Evolutionary conservation across 179 eudicot genomes (phyloP).

Genomic region (Gypsophila paniculata): DNA sequence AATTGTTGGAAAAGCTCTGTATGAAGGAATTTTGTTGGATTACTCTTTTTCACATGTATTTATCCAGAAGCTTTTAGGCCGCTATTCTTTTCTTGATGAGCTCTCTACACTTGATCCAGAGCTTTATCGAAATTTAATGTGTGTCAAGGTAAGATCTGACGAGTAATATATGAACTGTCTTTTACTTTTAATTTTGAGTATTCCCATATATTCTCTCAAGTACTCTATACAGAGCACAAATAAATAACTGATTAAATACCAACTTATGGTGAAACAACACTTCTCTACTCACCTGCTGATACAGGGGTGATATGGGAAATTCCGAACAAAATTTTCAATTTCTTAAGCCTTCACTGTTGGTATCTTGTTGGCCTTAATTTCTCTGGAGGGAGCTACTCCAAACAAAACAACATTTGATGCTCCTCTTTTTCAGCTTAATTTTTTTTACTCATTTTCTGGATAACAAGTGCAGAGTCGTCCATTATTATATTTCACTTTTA

Average conservation of each 20-base stretch:
- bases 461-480: background rate
- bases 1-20: conserved; percentile 94
- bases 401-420: background rate
- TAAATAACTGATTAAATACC: background rate
- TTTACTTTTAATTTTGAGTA: background rate
- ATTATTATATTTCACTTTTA: background rate
- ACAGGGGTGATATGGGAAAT: background rate
- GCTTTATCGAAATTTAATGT: conserved; percentile 86
- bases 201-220: background rate
- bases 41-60: conserved; percentile 87
- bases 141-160: conserved; percentile 65
- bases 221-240: background rate
- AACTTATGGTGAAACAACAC: background rate
- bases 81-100: conserved; percentile 91
- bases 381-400: background rate
- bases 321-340: background rate
- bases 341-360: background rate
- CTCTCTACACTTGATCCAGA: conserved; percentile 89
- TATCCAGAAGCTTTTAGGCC: conserved; percentile 90
- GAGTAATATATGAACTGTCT: background rate
- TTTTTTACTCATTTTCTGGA: background rate
- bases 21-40: conserved; percentile 86
- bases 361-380: background rate
- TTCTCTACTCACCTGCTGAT: background rate
- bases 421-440: background rate